Evolutionary conservation across 306 rosid genomes (phyloP).

Genomic region (Ceratonia siliqua): DNA sequence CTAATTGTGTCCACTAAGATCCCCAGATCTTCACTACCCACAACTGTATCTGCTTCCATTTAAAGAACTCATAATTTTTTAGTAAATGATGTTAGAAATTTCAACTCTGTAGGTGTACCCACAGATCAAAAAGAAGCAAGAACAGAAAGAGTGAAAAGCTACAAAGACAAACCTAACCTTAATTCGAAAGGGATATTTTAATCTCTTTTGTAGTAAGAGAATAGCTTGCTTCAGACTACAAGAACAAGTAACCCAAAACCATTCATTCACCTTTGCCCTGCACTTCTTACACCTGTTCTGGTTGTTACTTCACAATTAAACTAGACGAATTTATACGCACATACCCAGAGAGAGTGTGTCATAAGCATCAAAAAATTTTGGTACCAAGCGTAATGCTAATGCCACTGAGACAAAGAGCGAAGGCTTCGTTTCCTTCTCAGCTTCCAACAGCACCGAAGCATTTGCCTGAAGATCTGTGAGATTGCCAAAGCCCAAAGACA

Average conservation of each 20-base stretch:
- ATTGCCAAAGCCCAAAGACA: background rate
- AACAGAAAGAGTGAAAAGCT: conserved; percentile 10
- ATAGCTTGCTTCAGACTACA: conserved; percentile 28
- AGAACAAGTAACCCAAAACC: conserved; percentile 24
- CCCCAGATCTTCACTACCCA: conserved; percentile 40
- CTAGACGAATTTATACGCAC: background rate
- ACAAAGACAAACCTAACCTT: conserved; percentile 19
- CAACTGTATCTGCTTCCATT: conserved; percentile 23
- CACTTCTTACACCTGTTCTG: conserved; percentile 25
- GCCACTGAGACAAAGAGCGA: conserved; percentile 29
- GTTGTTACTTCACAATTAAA: conserved; percentile 20
- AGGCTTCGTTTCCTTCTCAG: conserved; percentile 18
- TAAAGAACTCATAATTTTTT: background rate
- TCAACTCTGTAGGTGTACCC: background rate
- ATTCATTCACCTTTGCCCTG: conserved; percentile 16
- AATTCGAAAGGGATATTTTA: conserved; percentile 3
- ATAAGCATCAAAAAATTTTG: conserved; percentile 13
- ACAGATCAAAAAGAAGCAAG: conserved; percentile 24
- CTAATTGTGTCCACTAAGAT: conserved; percentile 22
- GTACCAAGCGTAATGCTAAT: conserved; percentile 4
- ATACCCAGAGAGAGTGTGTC: conserved; percentile 5
- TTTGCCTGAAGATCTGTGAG: conserved; percentile 32
- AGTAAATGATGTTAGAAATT: background rate
- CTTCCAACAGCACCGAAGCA: conserved; percentile 21
- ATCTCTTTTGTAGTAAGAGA: conserved; percentile 12